phyloP scores from a whole-genome alignment of 2,329 filamentous ascomycete species.

The Cercospora sp. region DNA sequence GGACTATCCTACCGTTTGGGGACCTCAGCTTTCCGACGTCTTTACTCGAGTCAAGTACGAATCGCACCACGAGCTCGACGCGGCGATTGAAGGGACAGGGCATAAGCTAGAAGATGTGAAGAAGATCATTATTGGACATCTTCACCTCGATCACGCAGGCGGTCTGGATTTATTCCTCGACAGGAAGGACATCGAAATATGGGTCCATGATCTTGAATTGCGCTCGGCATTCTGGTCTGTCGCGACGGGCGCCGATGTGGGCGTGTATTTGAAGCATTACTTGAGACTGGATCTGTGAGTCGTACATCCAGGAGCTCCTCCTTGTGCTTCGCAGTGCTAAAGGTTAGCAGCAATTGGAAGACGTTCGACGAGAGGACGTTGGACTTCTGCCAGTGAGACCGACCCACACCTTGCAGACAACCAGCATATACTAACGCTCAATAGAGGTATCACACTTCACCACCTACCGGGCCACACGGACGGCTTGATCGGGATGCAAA shows the following conservation, averaged over 20 bases:
- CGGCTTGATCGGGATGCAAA: constrained; percentile 41
- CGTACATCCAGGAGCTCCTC: not conserved
- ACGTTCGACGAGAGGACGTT: constrained; percentile 40
- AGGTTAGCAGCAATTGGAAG: constrained; percentile 38
- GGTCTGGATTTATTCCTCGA: constrained; percentile 40
- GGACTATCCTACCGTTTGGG: constrained; percentile 41
- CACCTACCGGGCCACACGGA: constrained; percentile 43
- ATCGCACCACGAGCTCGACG: constrained; percentile 39
- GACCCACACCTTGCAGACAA: not conserved
- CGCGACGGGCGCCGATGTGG: constrained; percentile 40
- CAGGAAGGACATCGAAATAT: constrained; percentile 40
- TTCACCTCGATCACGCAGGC: constrained; percentile 41
- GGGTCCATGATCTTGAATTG: constrained; percentile 40
- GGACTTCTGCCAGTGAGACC: constrained; percentile 37
- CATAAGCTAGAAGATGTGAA: constrained; percentile 41
- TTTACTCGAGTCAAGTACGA: constrained; percentile 40
- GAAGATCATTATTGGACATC: constrained; percentile 42
- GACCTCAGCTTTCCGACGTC: constrained; percentile 38
- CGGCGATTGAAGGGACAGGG: constrained; percentile 40
- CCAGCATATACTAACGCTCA: constrained; percentile 4
- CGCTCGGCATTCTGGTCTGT: constrained; percentile 40
- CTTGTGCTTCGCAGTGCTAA: not conserved
- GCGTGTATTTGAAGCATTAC: constrained; percentile 41
- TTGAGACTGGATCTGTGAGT: constrained; percentile 37
- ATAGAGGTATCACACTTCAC: constrained; percentile 39